Conservation (phyloP, 352 stramenopile species). For the Phytophthora quininea region DNA sequence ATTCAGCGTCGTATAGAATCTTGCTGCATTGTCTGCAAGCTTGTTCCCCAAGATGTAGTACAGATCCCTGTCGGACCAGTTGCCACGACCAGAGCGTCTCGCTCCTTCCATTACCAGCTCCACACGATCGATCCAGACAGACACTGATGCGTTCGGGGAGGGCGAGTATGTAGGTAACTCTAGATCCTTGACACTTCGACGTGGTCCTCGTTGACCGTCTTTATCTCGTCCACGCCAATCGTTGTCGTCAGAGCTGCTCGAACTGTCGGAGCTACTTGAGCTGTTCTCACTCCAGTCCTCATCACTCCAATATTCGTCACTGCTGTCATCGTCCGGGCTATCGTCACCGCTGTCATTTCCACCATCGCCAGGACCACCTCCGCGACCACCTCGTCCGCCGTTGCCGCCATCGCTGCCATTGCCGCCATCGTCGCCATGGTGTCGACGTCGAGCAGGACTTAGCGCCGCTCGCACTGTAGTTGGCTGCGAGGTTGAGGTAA, state of each 20-base stretch:
- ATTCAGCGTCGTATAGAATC: slow-evolving; percentile 3
- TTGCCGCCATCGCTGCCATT: no score
- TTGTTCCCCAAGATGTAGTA: slow-evolving; percentile 6
- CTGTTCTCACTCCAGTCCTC: background rate
- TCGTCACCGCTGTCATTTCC: background rate
- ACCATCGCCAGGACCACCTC: no score
- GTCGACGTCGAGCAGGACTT: no score
- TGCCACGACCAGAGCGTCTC: background rate
- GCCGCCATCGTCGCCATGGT: no score
- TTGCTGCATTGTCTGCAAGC: background rate
- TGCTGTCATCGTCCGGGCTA: background rate
- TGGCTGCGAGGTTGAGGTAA: no score
- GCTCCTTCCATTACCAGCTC: background rate
- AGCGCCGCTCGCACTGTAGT: no score
- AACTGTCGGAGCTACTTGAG: background rate
- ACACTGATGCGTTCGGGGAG: background rate
- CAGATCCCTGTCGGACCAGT: background rate
- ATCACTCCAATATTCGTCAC: background rate
- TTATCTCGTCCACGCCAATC: background rate
- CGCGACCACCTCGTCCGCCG: no score
- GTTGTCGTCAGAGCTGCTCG: background rate
- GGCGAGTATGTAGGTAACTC: background rate
- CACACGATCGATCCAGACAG: background rate
- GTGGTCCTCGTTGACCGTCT: background rate
- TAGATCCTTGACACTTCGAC: background rate